Percentiles rank a stretch among this genome's conserved stretches.
Evolutionary conservation across 441 rosid species (phyloP).

Genomic region (Jatropha multifida): DNA sequence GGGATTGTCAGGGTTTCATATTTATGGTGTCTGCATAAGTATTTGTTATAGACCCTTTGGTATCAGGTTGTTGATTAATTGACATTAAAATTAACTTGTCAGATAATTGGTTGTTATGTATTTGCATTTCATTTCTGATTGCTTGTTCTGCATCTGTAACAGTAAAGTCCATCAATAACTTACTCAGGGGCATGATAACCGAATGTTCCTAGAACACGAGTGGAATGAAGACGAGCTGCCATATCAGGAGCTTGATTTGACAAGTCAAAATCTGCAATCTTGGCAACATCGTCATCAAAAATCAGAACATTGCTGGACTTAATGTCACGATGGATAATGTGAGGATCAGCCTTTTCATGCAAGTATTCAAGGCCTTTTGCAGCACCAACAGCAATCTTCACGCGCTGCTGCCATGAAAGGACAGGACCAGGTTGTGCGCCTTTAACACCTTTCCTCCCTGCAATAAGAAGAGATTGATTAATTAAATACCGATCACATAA

Average conservation of each 20-base stretch:
- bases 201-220: slow-evolving; percentile 93
- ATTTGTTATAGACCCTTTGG: not conserved
- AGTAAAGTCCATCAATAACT: slow-evolving; percentile 34
- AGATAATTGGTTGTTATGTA: not conserved
- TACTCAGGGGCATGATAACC: slow-evolving; percentile 99
- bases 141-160: not conserved
- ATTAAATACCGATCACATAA: not conserved
- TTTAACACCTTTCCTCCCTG: slow-evolving; percentile 96
- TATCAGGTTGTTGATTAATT: not conserved
- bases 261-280: slow-evolving; percentile 91
- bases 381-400: slow-evolving; percentile 86
- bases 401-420: slow-evolving; percentile 95
- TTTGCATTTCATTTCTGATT: not conserved
- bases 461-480: slow-evolving; percentile 12
- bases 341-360: slow-evolving; percentile 87
- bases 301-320: slow-evolving; percentile 94
- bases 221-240: slow-evolving; percentile 99
- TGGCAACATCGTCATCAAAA: slow-evolving; percentile 87
- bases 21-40: not conserved
- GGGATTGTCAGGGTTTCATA: not conserved
- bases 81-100: not conserved
- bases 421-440: slow-evolving; percentile 99
- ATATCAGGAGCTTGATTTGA: slow-evolving; percentile 97
- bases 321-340: slow-evolving; percentile 81
- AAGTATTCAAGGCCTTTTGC: slow-evolving; percentile 93